A percentile compares a stretch with the other conserved stretches of the same genome.
Evolutionary conservation across 106 monocot genomes (phyloP).

Genomic region (Narthecium ossifragum): DNA sequence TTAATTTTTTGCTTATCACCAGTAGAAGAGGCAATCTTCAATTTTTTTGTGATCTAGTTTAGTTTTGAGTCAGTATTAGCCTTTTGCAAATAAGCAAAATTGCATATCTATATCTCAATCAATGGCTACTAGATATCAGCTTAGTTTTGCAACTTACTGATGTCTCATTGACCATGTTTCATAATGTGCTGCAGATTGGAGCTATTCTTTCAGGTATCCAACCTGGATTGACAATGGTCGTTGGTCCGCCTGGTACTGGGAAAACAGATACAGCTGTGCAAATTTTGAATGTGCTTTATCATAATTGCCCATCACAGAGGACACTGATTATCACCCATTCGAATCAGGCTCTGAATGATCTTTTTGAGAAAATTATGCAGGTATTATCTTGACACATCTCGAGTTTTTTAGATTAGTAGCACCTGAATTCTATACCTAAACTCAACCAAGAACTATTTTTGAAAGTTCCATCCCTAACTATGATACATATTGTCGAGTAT

Average conservation of each 20-base stretch:
- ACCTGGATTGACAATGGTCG: conserved; percentile 99
- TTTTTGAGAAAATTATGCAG: conserved; percentile 99
- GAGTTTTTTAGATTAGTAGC: too few relatives aligned
- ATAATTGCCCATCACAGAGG: conserved; percentile 98
- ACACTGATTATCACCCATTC: conserved; percentile 98
- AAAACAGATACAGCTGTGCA: conserved; percentile 99
- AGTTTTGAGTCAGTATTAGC: too few relatives aligned
- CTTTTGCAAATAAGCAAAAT: too few relatives aligned
- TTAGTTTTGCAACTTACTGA: background rate
- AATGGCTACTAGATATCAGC: background rate
- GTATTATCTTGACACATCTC: too few relatives aligned
- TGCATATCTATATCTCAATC: background rate
- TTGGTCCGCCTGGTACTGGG: conserved; percentile 99
- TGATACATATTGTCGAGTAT: too few relatives aligned
- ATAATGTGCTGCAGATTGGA: conserved; percentile 68
- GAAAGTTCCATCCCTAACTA: too few relatives aligned
- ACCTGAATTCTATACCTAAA: too few relatives aligned
- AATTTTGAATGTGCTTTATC: conserved; percentile 96
- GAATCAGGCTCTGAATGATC: conserved; percentile 98
- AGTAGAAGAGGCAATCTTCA: too few relatives aligned
- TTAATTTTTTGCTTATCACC: too few relatives aligned
- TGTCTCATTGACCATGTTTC: background rate
- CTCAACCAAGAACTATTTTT: too few relatives aligned
- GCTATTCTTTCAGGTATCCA: conserved; percentile 98
- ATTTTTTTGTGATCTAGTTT: too few relatives aligned